Evolutionary conservation across 306 rosid genomes (phyloP).

Genomic region (Hippophae gyantsensis): DNA sequence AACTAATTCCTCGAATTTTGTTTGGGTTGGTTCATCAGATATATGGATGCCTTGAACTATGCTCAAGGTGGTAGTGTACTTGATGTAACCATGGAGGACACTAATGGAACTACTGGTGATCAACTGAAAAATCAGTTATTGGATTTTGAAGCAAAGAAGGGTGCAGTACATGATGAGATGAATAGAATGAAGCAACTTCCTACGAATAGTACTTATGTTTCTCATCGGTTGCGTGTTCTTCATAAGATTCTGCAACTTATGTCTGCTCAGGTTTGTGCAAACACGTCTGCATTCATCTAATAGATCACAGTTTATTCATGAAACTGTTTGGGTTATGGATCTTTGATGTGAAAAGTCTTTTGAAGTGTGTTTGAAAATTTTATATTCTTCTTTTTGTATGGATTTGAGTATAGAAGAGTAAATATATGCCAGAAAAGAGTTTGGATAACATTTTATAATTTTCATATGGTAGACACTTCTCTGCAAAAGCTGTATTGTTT

Average conservation of each 20-base stretch:
- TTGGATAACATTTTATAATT: no score
- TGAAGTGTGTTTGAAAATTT: neutral
- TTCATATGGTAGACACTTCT: no score
- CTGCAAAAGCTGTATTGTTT: no score
- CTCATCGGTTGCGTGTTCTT: slow-evolving; percentile 72
- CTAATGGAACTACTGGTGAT: slow-evolving; percentile 16
- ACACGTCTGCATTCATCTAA: slow-evolving; percentile 1
- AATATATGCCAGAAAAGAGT: no score
- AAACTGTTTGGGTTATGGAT: neutral
- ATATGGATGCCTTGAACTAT: slow-evolving; percentile 15
- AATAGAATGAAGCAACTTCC: slow-evolving; percentile 53
- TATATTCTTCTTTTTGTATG: neutral
- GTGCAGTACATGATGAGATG: slow-evolving; percentile 51
- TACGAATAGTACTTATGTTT: slow-evolving; percentile 46
- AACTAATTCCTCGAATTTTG: neutral
- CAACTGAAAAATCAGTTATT: slow-evolving; percentile 25
- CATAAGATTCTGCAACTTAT: slow-evolving; percentile 70
- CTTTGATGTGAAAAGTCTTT: neutral
- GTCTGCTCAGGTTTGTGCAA: slow-evolving; percentile 47
- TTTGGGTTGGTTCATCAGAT: neutral
- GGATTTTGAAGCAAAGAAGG: slow-evolving; percentile 44
- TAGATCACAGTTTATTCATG: neutral
- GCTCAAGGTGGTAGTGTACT: slow-evolving; percentile 15
- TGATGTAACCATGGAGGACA: slow-evolving; percentile 35
- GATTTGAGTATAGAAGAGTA: no score